Conservation (phyloP, 208 protist species). For the Leishmania arabica region DNA sequence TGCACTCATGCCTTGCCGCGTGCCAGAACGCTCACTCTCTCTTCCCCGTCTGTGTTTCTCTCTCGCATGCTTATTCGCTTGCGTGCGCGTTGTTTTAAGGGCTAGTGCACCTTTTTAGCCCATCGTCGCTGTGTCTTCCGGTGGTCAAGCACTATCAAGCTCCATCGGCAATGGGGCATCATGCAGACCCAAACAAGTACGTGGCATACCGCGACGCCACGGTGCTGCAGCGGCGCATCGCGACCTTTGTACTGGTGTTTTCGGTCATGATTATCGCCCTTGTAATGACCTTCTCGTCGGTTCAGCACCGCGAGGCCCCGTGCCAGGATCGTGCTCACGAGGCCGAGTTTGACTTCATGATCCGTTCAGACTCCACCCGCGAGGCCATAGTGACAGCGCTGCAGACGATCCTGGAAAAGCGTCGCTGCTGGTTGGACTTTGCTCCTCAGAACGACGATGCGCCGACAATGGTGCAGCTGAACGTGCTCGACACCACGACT, state of each 20-base stretch:
- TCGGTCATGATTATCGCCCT: slow-evolving; percentile 61
- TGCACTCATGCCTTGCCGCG: neutral
- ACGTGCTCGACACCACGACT: slow-evolving; percentile 61
- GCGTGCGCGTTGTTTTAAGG: neutral
- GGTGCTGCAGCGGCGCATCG: slow-evolving; percentile 55
- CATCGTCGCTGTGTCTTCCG: neutral
- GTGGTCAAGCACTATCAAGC: too few species aligned
- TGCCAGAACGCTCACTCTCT: neutral
- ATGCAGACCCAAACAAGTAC: slow-evolving; percentile 32
- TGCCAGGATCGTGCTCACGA: slow-evolving; percentile 78
- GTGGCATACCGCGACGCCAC: slow-evolving; percentile 48
- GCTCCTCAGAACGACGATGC: slow-evolving; percentile 22
- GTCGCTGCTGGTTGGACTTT: slow-evolving; percentile 26
- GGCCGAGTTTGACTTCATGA: slow-evolving; percentile 41
- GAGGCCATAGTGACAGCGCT: slow-evolving; percentile 35
- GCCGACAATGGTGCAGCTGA: slow-evolving; percentile 33
- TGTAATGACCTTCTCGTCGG: slow-evolving; percentile 57
- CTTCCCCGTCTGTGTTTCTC: too few species aligned
- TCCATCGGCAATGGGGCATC: slow-evolving; percentile 38
- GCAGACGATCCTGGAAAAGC: slow-evolving; percentile 29
- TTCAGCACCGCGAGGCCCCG: slow-evolving; percentile 54
- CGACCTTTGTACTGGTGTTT: slow-evolving; percentile 76
- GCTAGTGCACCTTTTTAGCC: neutral
- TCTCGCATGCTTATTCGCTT: neutral
- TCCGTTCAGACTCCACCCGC: slow-evolving; percentile 23